These are phyloP conservation scores for Williopsis jadinii DNA, from an alignment of 1,139 yeast species.

Conservation along the genomic window DNA sequence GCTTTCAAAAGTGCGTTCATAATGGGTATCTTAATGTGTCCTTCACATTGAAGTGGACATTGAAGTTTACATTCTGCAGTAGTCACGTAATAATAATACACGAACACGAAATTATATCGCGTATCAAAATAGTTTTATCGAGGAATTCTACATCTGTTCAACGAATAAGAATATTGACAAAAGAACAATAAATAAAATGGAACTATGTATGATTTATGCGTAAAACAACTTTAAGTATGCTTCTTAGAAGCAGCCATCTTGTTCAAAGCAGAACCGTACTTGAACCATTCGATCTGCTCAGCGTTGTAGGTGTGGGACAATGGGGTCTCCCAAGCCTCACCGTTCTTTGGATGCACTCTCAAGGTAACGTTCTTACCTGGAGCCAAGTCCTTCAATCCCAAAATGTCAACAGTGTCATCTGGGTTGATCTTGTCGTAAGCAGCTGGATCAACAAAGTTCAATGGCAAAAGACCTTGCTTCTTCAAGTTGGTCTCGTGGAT, in stretches of 20 bases:
- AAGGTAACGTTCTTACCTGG: slow-evolving; percentile 88
- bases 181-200: slow-evolving; percentile 2
- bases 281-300: slow-evolving; percentile 99
- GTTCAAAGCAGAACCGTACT: slow-evolving; percentile 98
- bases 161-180: too few relatives aligned
- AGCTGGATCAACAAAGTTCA: slow-evolving; percentile 80
- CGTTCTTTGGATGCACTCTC: slow-evolving; percentile 87
- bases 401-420: slow-evolving; percentile 80
- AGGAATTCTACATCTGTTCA: too few relatives aligned
- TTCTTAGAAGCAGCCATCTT: slow-evolving; percentile 58
- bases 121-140: too few relatives aligned
- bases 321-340: slow-evolving; percentile 78
- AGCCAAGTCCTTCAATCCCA: slow-evolving; percentile 79
- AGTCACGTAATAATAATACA: too few relatives aligned
- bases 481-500: slow-evolving; percentile 91
- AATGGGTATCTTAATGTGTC: too few relatives aligned
- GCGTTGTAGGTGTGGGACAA: slow-evolving; percentile 92
- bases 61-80: too few relatives aligned
- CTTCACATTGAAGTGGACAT: too few relatives aligned
- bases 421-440: slow-evolving; percentile 93
- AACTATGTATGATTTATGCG: neutral
- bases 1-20: too few relatives aligned
- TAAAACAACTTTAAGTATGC: neutral
- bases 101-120: too few relatives aligned
- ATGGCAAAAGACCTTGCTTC: slow-evolving; percentile 97